These are phyloP conservation scores for Trichophyton equinum DNA, from an alignment of 2,329 filamentous ascomycete genomes.

Conservation along the genomic window DNA sequence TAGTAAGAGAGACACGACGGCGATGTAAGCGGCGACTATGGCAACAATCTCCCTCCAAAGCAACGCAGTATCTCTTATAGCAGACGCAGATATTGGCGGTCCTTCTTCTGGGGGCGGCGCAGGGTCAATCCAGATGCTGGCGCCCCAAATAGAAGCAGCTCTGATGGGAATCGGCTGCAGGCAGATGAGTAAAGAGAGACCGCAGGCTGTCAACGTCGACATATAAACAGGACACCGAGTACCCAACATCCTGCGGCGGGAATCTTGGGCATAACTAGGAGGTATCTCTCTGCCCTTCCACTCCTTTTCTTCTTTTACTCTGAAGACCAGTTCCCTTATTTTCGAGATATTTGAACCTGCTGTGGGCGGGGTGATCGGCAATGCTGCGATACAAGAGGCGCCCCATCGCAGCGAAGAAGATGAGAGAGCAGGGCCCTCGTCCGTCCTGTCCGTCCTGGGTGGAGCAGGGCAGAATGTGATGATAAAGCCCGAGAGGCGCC, in stretches of 20 bases:
- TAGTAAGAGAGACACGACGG: slow-evolving; percentile 63
- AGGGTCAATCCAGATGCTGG: slow-evolving; percentile 43
- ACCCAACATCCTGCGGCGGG: slow-evolving; percentile 1
- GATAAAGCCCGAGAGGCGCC: not conserved
- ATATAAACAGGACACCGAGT: not conserved
- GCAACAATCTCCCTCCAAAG: slow-evolving; percentile 73
- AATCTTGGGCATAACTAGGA: not conserved
- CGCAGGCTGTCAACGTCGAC: not conserved
- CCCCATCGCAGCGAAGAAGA: not conserved
- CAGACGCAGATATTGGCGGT: slow-evolving; percentile 46
- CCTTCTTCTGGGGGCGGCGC: slow-evolving; percentile 50
- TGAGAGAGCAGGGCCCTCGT: not conserved
- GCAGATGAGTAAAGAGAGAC: not conserved
- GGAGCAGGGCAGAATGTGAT: not conserved
- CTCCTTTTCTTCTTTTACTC: not conserved
- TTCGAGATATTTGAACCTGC: not conserved
- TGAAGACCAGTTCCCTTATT: not conserved
- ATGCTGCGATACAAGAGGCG: not conserved
- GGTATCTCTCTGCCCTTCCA: not conserved
- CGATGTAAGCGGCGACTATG: slow-evolving; percentile 70
- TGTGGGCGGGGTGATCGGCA: not conserved
- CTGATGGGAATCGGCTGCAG: not conserved
- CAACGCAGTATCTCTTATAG: slow-evolving; percentile 48
- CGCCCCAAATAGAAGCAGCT: slow-evolving; percentile 8
- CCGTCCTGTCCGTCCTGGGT: not conserved